Percentiles rank a stretch among this genome's conserved stretches.
These are phyloP conservation scores for Verticillium klebahnii DNA, from an alignment of 2,329 filamentous ascomycete species.

Conservation along the genomic window DNA sequence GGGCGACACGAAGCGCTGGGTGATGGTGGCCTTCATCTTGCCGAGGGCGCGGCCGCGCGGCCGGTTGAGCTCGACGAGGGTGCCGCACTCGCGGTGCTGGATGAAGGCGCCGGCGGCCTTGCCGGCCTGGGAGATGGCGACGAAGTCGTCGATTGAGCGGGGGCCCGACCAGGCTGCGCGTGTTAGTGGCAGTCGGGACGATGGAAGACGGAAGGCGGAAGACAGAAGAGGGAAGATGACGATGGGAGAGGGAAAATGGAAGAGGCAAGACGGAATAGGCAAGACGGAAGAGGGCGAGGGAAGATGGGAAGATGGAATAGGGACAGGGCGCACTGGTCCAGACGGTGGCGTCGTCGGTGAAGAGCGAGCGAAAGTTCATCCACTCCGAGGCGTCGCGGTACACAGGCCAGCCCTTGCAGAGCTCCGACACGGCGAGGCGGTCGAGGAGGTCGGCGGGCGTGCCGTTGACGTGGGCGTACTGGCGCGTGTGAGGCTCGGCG, in stretches of 20 bases:
- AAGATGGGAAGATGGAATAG: no score
- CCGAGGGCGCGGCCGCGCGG: slow-evolving; percentile 36
- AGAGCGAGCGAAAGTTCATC: slow-evolving; percentile 45
- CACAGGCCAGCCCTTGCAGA: slow-evolving; percentile 51
- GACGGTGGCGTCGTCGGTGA: slow-evolving; percentile 39
- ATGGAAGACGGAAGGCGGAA: neutral
- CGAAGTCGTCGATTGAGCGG: slow-evolving; percentile 33
- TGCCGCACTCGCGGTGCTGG: slow-evolving; percentile 51
- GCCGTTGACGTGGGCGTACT: slow-evolving; percentile 42
- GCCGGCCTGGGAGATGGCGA: slow-evolving; percentile 41
- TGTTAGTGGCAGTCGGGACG: neutral
- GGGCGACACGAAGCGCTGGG: slow-evolving; percentile 36
- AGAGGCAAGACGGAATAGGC: no score
- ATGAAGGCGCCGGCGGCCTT: slow-evolving; percentile 49
- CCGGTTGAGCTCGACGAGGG: slow-evolving; percentile 36
- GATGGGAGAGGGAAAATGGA: neutral
- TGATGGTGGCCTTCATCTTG: slow-evolving; percentile 52
- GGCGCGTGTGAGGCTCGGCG: slow-evolving; percentile 9
- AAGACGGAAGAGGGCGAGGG: no score
- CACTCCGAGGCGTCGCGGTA: slow-evolving; percentile 50
- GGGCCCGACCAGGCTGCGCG: slow-evolving; percentile 38
- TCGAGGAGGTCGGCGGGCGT: slow-evolving; percentile 32
- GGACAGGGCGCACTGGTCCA: slow-evolving; percentile 43
- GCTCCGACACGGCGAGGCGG: slow-evolving; percentile 40
- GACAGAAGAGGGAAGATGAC: neutral